A percentile compares a stretch with the other conserved stretches of the same genome.
phyloP scores from a whole-genome alignment of 2,329 filamentous ascomycete genomes.

The Teratosphaeria nubilosa region DNA sequence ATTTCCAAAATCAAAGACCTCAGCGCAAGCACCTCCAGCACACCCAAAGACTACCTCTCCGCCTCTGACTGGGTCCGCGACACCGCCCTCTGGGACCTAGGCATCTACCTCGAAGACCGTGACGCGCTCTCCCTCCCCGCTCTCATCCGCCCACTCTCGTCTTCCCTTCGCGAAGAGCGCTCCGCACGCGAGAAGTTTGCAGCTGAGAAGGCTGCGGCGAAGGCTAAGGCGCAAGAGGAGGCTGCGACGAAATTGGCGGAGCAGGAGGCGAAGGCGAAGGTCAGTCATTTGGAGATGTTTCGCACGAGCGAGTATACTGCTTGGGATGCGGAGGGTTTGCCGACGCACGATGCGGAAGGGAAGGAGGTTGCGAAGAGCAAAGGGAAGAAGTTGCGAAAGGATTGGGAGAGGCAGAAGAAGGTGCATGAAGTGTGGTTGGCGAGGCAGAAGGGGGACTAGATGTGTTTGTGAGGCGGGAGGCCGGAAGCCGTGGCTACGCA shows the following conservation, averaged over 20 bases:
- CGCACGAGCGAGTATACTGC: conserved; percentile 53
- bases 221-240: conserved; percentile 42
- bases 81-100: conserved; percentile 67
- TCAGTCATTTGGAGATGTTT: conserved; percentile 51
- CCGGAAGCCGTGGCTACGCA: neutral
- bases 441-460: neutral
- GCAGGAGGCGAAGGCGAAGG: conserved; percentile 43
- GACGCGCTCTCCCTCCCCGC: conserved; percentile 51
- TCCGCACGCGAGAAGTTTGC: conserved; percentile 45
- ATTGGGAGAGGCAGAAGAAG: conserved; percentile 87
- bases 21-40: conserved; percentile 34
- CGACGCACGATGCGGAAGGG: conserved; percentile 65
- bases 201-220: conserved; percentile 34
- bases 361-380: conserved; percentile 71
- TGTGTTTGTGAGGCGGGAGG: neutral
- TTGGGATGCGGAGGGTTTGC: conserved; percentile 77
- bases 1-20: conserved; percentile 54
- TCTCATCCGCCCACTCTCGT: conserved; percentile 58
- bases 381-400: conserved; percentile 74
- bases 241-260: conserved; percentile 38
- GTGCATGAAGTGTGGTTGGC: conserved; percentile 54
- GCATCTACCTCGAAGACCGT: conserved; percentile 81
- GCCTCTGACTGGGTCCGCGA: conserved; percentile 77
- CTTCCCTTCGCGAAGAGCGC: conserved; percentile 40
- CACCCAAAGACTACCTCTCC: conserved; percentile 59